phyloP scores from a whole-genome alignment of 805 yeast genomes.

The Metschnikowia koreensis region DNA sequence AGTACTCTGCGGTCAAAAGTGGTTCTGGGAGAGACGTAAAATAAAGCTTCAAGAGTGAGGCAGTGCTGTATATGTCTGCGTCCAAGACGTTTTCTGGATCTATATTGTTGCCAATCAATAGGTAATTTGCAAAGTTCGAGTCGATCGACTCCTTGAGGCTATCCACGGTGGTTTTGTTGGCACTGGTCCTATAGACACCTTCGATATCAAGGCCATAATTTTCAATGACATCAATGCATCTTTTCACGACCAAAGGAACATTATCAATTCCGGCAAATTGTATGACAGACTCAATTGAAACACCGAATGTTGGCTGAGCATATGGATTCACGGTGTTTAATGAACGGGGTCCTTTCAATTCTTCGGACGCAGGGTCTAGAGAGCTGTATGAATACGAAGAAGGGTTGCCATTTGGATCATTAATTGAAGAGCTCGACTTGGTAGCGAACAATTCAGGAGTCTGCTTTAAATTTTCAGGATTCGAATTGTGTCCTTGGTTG shows the following conservation, averaged over 20 bases:
- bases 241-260: constrained; percentile 87
- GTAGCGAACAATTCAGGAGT: not conserved
- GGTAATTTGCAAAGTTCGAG: constrained; percentile 64
- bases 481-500: not conserved
- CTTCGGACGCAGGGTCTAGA: constrained; percentile 37
- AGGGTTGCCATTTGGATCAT: constrained; percentile 6
- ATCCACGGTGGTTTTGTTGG: constrained; percentile 71
- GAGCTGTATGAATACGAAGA: constrained; percentile 20
- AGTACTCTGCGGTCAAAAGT: constrained; percentile 62
- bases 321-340: constrained; percentile 19
- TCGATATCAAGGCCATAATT: constrained; percentile 79
- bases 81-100: constrained; percentile 53
- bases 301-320: constrained; percentile 66
- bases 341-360: constrained; percentile 36
- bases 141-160: constrained; percentile 72
- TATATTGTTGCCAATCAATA: constrained; percentile 41
- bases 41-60: constrained; percentile 79
- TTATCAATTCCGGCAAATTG: constrained; percentile 80
- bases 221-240: constrained; percentile 85
- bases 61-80: constrained; percentile 84
- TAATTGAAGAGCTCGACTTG: constrained; percentile 1
- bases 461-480: constrained; percentile 1
- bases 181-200: constrained; percentile 86
- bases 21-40: constrained; percentile 88
- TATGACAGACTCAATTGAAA: constrained; percentile 72